phyloP scores from a whole-genome alignment of 2,329 filamentous ascomycete species.

The Simplicillium aogashimaense region DNA sequence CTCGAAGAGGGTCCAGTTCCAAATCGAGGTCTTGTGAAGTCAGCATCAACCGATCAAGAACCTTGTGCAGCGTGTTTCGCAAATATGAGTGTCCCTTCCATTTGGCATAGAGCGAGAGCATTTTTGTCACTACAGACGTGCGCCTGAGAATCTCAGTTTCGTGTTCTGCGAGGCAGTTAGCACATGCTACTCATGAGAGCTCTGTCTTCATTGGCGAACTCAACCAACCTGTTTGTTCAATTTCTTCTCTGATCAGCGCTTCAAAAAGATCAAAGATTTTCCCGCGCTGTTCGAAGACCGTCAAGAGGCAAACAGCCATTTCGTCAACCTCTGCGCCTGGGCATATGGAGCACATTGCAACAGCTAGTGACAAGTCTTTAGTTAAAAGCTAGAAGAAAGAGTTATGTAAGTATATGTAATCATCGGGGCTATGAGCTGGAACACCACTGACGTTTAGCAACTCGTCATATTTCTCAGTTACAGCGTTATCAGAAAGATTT shows the following conservation, averaged over 20 bases:
- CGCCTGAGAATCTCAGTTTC: conserved; percentile 58
- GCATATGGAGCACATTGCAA: conserved; percentile 55
- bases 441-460: conserved; percentile 41
- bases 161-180: conserved; percentile 36
- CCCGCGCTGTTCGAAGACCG: conserved; percentile 60
- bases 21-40: conserved; percentile 59
- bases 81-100: conserved; percentile 60
- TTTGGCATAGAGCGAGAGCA: conserved; percentile 61
- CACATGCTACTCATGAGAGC: neutral
- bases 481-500: conserved; percentile 55
- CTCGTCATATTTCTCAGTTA: conserved; percentile 60
- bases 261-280: conserved; percentile 54
- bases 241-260: conserved; percentile 57
- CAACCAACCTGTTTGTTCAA: conserved; percentile 50
- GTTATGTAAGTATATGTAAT: conserved; percentile 4
- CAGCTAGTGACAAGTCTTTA: conserved; percentile 50
- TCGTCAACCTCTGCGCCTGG: conserved; percentile 61
- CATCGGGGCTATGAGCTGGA: neutral
- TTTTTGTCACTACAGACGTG: conserved; percentile 63
- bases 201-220: too few relatives aligned
- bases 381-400: conserved; percentile 40
- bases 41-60: conserved; percentile 55
- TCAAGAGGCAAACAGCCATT: conserved; percentile 55
- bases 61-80: conserved; percentile 54
- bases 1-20: conserved; percentile 55